Evolutionary conservation across 768 basidiomycete species (phyloP).

Genomic region (Lyophyllum shimeji): DNA sequence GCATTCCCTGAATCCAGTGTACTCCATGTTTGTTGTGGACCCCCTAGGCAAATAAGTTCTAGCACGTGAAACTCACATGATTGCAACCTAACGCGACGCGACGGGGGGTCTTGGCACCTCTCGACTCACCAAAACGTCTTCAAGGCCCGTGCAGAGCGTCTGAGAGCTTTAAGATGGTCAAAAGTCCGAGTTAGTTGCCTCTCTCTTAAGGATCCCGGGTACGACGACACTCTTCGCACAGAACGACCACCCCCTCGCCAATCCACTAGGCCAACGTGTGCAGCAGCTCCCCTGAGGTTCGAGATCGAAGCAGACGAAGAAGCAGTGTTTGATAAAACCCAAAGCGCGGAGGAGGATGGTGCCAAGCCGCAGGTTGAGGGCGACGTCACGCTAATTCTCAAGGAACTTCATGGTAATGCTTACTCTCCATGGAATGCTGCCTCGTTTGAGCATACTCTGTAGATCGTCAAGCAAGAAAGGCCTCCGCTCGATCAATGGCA

Average conservation of each 20-base stretch:
- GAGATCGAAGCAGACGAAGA: constrained; percentile 13
- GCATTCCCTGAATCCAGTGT: neutral
- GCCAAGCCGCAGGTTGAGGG: neutral
- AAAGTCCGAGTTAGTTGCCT: constrained; percentile 21
- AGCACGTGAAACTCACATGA: neutral
- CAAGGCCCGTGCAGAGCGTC: neutral
- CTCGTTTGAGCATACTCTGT: neutral
- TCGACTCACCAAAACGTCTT: no score
- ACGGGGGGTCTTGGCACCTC: no score
- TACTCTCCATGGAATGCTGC: constrained; percentile 11
- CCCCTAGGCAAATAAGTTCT: neutral
- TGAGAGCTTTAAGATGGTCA: constrained; percentile 18
- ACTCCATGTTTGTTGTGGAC: neutral
- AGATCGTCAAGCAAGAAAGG: constrained; percentile 31
- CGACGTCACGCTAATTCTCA: constrained; percentile 12
- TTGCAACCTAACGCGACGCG: neutral
- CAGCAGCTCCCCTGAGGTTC: constrained; percentile 15
- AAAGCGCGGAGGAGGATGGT: constrained; percentile 5
- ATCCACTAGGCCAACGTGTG: constrained; percentile 20
- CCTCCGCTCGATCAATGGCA: constrained; percentile 21
- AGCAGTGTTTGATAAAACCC: constrained; percentile 18
- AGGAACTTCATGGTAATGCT: constrained; percentile 15
- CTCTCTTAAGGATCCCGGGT: neutral
- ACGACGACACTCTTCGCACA: neutral
- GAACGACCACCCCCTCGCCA: constrained; percentile 3